A percentile compares a stretch with the other conserved stretches of the same genome.
Conservation (phyloP, 441 rosid species). For the Daphne laureola region DNA sequence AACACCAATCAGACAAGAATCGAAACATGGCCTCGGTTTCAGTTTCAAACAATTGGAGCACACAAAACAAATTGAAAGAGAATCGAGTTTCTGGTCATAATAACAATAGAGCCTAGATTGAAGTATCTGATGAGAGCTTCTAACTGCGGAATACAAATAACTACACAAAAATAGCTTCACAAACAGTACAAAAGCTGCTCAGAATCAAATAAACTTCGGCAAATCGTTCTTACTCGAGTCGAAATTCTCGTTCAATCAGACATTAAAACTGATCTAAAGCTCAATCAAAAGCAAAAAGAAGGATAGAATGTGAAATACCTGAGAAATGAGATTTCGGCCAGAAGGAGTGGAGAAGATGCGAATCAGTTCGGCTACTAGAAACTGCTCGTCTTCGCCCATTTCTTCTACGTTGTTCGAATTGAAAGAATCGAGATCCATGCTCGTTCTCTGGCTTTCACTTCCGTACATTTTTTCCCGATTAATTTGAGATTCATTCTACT, state of each 20-base stretch:
- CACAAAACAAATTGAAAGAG: not conserved
- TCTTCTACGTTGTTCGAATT: constrained; percentile 32
- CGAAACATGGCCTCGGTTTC: not conserved
- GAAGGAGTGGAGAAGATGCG: constrained; percentile 56
- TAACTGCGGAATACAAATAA: too few species aligned
- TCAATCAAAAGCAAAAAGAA: not conserved
- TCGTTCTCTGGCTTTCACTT: constrained; percentile 18
- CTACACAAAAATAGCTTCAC: too few species aligned
- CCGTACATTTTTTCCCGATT: constrained; percentile 32
- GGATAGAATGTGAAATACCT: constrained; percentile 34
- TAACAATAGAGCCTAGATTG: not conserved
- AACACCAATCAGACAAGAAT: not conserved
- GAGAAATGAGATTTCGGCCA: constrained; percentile 47
- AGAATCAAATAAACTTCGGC: not conserved
- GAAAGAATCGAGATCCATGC: constrained; percentile 18
- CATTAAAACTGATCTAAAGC: not conserved
- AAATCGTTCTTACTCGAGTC: too few species aligned
- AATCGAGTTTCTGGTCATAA: not conserved
- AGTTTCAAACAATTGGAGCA: not conserved
- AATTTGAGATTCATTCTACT: constrained; percentile 6
- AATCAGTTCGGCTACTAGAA: constrained; percentile 51
- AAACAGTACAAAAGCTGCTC: not conserved
- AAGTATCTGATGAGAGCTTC: not conserved
- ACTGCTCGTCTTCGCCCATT: constrained; percentile 44
- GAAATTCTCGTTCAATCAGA: too few species aligned